These are phyloP conservation scores for Paulownia fortunei DNA, from an alignment of 257 asterid genomes.

Conservation along the genomic window DNA sequence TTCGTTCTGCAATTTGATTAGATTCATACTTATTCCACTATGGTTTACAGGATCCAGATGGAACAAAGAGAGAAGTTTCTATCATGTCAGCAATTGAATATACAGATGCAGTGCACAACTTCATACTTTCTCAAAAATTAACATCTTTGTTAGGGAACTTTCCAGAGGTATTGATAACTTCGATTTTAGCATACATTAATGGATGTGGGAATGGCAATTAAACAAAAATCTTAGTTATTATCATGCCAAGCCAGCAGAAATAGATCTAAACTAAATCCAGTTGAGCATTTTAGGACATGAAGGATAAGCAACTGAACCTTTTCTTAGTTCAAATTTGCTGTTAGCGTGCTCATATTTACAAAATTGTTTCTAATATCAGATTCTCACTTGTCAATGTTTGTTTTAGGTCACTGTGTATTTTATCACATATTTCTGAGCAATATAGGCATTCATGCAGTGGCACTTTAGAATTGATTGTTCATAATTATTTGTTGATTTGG, in stretches of 20 bases:
- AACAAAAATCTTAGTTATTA: conserved; percentile 6
- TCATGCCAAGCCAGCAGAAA: conserved; percentile 20
- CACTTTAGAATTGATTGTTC: conserved; percentile 1
- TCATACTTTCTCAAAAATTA: conserved; percentile 88
- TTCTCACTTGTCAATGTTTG: background rate
- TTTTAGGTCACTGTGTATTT: background rate
- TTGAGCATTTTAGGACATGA: conserved; percentile 21
- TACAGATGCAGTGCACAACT: conserved; percentile 97
- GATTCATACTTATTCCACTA: conserved; percentile 22
- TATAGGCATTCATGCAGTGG: background rate
- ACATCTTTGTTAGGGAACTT: conserved; percentile 87
- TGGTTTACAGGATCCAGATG: conserved; percentile 58
- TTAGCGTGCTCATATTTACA: background rate
- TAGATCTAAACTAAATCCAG: background rate
- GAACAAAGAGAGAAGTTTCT: conserved; percentile 63
- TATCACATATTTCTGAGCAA: background rate
- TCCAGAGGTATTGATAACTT: conserved; percentile 74
- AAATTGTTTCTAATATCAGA: background rate
- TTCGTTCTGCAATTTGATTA: conserved; percentile 16
- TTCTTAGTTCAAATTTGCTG: conserved; percentile 1
- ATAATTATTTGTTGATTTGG: background rate
- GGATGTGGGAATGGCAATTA: background rate
- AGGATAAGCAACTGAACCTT: conserved; percentile 17
- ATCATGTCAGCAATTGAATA: conserved; percentile 87
- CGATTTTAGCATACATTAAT: conserved; percentile 6